Base-by-base conservation (phyloP, 192 early-diverging fungal species). In the Spizellomyces punctatus region DNA sequence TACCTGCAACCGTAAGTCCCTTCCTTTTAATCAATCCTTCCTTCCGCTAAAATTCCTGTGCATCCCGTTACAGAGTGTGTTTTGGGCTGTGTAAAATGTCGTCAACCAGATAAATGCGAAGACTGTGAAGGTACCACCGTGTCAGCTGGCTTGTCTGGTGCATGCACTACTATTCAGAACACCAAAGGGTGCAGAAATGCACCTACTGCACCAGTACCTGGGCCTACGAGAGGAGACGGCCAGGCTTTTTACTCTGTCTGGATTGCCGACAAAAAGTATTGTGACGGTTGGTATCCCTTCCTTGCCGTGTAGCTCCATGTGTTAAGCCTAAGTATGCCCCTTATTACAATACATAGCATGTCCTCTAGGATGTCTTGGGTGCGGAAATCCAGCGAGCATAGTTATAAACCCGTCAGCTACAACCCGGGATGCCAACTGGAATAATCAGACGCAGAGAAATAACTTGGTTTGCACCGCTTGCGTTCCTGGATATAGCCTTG, bases 201-300 rank as follows among this genome's bases (percentile, higher is more conserved):
- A 54, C 14, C 50, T 0, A 2, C 2, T n/a, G 12, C 50, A 19
- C 17, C 50, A 54, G 50, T n/a, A 54, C 14, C 17, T n/a, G 50
- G 50, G 14, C 14, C 12, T 12, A 12, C 50, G 17, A 19, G 50
- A 12, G 10, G 10, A 61, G 59, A 12, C 59, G 16, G 59, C n/a
- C 59, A n/a, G 12, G 59, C n/a, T 36, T 10, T 27, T 19, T 12
- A 43, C 16, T 12, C 21, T 50, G 54, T 68, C 0, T 68, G 66
- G 66, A 68, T 58, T n/a, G 66, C 66, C 6, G 68, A 61, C 1
- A 45, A 49, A 44, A 70, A 70, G 14, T 70, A 48, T 43, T 62
- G 68, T 61, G 57, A 61, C 60, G 47, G 57, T 62, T 36, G 10
- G 58, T 62, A 22, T 41, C 54, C 16, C 41, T 58, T 58, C 21